Percentiles rank a stretch among this genome's conserved stretches.
Conservation (phyloP, 208 protist genomes). For the Vickermania ingenoplastis region DNA sequence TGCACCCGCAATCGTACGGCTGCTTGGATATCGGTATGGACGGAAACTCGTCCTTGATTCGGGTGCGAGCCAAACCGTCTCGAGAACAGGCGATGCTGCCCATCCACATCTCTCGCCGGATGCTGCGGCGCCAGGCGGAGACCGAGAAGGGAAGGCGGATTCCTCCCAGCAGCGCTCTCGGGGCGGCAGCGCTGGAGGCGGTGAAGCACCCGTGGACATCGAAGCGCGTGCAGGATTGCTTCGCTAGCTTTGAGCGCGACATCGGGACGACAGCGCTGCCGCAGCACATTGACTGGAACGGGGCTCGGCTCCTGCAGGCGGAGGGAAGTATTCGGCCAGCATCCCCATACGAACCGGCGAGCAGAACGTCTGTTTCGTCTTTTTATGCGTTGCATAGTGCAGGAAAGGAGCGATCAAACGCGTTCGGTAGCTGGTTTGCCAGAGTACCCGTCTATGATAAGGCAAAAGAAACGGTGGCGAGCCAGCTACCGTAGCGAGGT, state of each 20-base stretch:
- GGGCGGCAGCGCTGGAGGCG: background rate
- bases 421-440: background rate
- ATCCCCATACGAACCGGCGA: too few relatives aligned
- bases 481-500: background rate
- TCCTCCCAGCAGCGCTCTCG: background rate
- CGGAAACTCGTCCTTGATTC: slow-evolving; percentile 53
- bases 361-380: background rate
- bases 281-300: background rate
- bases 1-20: background rate
- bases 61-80: slow-evolving; percentile 15
- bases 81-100: background rate
- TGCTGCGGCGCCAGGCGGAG: background rate
- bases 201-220: background rate
- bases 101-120: background rate
- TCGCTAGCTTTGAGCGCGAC: background rate
- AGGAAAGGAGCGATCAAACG: background rate
- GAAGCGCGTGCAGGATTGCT: background rate
- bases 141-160: background rate
- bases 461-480: background rate
- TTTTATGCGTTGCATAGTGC: background rate
- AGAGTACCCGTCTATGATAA: background rate
- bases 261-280: background rate
- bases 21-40: slow-evolving; percentile 48
- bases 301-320: background rate
- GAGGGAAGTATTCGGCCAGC: too few relatives aligned